Conservation (phyloP, 78 protist genomes). For the Diacronema lutheri region DNA sequence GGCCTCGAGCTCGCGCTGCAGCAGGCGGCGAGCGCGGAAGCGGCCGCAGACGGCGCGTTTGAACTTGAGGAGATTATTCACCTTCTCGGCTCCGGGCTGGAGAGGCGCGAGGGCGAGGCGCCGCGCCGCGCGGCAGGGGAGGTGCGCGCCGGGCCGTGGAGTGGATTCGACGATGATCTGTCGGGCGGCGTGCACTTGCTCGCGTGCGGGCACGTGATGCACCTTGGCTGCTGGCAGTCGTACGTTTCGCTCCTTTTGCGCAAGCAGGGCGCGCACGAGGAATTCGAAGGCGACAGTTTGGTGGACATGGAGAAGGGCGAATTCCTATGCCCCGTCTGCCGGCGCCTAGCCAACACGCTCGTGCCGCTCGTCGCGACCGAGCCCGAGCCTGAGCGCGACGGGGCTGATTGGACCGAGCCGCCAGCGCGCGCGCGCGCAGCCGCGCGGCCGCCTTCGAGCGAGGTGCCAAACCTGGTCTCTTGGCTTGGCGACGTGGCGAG, state of each 20-base stretch:
- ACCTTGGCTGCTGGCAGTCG: not conserved
- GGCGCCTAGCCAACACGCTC: not conserved
- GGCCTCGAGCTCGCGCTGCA: too few relatives aligned
- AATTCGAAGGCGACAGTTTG: not conserved
- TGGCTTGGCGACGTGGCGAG: not conserved
- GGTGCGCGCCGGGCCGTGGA: not conserved
- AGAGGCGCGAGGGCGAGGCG: too few relatives aligned
- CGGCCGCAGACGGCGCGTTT: not conserved
- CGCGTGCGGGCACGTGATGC: constrained; percentile 6
- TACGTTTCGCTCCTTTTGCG: not conserved
- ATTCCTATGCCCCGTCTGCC: constrained; percentile 22
- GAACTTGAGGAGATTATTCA: not conserved
- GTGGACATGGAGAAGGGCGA: not conserved
- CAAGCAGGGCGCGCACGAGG: not conserved
- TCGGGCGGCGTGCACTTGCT: not conserved
- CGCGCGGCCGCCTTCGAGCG: not conserved
- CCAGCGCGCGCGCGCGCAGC: too few relatives aligned
- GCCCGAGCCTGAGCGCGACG: not conserved
- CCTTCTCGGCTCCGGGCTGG: too few relatives aligned
- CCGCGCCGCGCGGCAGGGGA: too few relatives aligned
- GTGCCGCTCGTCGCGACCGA: not conserved
- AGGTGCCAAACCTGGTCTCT: too few relatives aligned
- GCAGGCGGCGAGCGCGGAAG: too few relatives aligned
- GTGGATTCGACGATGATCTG: not conserved
- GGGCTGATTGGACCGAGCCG: not conserved